A percentile compares a stretch with the other conserved stretches of the same genome.
phyloP scores from a whole-genome alignment of 2,329 filamentous ascomycete species.

The Colletotrichum sojae region DNA sequence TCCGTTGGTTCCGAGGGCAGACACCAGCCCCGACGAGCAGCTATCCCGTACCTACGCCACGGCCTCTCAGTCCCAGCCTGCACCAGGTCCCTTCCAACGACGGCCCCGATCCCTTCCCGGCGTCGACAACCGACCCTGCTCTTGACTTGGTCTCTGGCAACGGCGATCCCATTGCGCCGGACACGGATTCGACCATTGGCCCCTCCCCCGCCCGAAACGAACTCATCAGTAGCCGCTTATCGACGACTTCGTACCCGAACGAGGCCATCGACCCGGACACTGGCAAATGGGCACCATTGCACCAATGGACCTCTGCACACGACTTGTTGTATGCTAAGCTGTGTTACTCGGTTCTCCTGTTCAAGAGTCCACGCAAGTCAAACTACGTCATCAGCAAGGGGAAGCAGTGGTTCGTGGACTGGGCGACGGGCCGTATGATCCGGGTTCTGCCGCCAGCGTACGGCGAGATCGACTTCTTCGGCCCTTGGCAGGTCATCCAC shows the following conservation, averaged over 20 bases:
- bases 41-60: conserved; percentile 38
- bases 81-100: conserved; percentile 22
- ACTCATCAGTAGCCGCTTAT: conserved; percentile 55
- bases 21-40: conserved; percentile 47
- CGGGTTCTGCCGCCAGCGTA: conserved; percentile 69
- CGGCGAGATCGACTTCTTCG: conserved; percentile 64
- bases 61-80: conserved; percentile 29
- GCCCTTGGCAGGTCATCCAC: conserved; percentile 65
- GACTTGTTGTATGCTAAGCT: conserved; percentile 73
- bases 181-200: conserved; percentile 31
- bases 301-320: conserved; percentile 68
- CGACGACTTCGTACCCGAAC: conserved; percentile 62
- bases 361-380: conserved; percentile 69
- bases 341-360: conserved; percentile 71
- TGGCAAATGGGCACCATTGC: conserved; percentile 70
- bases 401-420: conserved; percentile 73
- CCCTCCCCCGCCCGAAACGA: conserved; percentile 38
- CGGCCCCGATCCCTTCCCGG: conserved; percentile 20
- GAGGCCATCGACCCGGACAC: conserved; percentile 62
- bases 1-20: conserved; percentile 64
- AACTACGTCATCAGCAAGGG: conserved; percentile 71
- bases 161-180: conserved; percentile 21
- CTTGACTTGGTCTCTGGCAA: conserved; percentile 21
- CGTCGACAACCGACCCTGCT: conserved; percentile 33
- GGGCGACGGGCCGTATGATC: conserved; percentile 69